Percentiles rank a stretch among this genome's conserved stretches.
These are phyloP conservation scores for Aspergillus sclerotioniger DNA, from an alignment of 495 filamentous ascomycete species.

Conservation along the genomic window DNA sequence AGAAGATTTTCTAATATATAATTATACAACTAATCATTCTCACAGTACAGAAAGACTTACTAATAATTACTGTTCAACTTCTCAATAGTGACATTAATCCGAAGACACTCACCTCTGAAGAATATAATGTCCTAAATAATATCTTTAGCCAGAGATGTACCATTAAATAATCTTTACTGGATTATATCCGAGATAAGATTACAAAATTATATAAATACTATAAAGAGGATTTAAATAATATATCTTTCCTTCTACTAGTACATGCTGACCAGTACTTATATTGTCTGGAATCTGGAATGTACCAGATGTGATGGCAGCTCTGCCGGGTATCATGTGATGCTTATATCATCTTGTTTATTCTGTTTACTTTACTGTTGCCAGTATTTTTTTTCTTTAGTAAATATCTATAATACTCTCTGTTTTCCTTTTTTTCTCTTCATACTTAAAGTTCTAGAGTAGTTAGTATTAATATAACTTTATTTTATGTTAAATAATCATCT, in stretches of 20 bases:
- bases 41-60: conserved; percentile 51
- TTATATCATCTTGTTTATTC: too few relatives aligned
- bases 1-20: conserved; percentile 32
- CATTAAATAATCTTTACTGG: conserved; percentile 50
- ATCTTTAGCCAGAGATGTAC: not conserved
- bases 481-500: too few relatives aligned
- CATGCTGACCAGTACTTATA: conserved; percentile 27
- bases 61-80: conserved; percentile 52
- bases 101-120: conserved; percentile 42
- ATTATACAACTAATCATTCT: conserved; percentile 59
- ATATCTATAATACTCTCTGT: too few relatives aligned
- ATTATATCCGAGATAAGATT: conserved; percentile 53
- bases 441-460: too few relatives aligned
- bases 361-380: too few relatives aligned
- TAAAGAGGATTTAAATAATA: conserved; percentile 19
- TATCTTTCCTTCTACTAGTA: conserved; percentile 20
- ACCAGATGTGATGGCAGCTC: conserved; percentile 13
- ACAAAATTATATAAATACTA: conserved; percentile 41
- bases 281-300: not conserved
- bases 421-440: too few relatives aligned
- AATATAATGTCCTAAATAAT: conserved; percentile 30
- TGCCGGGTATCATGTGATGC: too few relatives aligned
- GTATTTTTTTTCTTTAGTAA: too few relatives aligned
- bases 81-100: conserved; percentile 58
- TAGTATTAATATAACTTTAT: too few relatives aligned